Evolutionary conservation across 805 yeast genomes (phyloP), one percentile per base, ranked within the genome.

Genomic region (Saccharomycopsis oosterbeekiorum): DNA sequence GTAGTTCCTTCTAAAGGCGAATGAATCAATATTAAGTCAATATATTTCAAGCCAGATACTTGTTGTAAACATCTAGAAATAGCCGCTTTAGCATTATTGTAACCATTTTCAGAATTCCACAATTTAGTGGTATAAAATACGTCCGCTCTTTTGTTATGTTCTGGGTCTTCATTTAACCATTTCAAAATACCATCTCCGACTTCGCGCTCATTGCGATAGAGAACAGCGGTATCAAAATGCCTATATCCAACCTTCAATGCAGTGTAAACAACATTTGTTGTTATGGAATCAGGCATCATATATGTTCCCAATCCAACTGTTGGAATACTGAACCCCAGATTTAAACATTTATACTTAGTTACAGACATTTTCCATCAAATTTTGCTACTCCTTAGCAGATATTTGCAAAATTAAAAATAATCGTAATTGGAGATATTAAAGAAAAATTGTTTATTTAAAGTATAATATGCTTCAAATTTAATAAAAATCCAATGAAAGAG

Each of bases 211-310:
- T 88, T 88, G 11, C 75, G 73, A 73, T 89, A 89, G n/a, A 71
- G 71, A 10, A 78, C 83, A 6, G 96, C 96, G 19, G 85, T 75
- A 69, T 89, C 94, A 62, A 88, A 74, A 68, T 85, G 93, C 66
- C 94, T 79, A 70, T 86, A 88, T 0, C 96, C 96, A 14, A 70
- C 74, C 39, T 76, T 71, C 62, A 88, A 76, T 1, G 92, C 94
- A 37, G 76, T 69, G 65, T 79, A 76, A 0, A 84, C 85, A 34
- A 83, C 68, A 0, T 75, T 72, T 2, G 70, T 62, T 1, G 85
- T 75, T 9, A 73, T 73, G 0, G 66, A 65, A 0, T 67, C 63
- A 2, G 83, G 76, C 2, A 82, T 66, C 36, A 73, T 67, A 71
- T 79, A 84, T 4, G 83, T 78, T 1, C 89, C 89, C 19, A 79